Evolutionary conservation across 225 moss, liverwort and hornwort genomes (phyloP), one percentile per base, ranked within the genome.

Genomic region (Physcomitrium patens): DNA sequence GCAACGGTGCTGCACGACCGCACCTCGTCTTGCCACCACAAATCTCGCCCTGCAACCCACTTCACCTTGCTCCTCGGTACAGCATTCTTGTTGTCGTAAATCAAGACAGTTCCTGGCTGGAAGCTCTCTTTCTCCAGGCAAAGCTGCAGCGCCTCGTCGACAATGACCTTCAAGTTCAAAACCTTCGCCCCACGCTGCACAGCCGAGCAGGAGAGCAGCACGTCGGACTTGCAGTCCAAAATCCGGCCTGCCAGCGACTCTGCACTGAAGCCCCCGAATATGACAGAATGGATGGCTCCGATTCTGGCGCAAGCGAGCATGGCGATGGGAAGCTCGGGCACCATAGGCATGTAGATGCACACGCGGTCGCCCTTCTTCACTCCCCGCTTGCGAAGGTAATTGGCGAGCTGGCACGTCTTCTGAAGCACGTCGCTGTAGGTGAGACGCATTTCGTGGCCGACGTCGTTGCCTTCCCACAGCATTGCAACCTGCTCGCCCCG

Each of bases 291-390:
- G 17, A 93, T 71, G 18, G 93, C 95, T 50, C 95, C 95, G 22
- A 93, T 89, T 60, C 95, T 78, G 27, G 95, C 95, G 75, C 95
- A 96, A 2, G 95, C 95, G 22, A 96, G 95, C 95, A 96, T 96
- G 23, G 93, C 91, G 7, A 93, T 84, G 50, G 93, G 93, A 37
- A 96, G 82, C 81, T 93, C 89, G 5, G 91, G 45, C 57, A 96
- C 74, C 95, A 96, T 96, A 20, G 95, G 91, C 95, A 96, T 91
- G 82, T 93, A 96, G 63, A 93, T 86, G 72, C 93, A 80, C 12
- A 96, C 93, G 15, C 89, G 78, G 68, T 96, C 95, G 15, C 95
- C 95, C 78, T 93, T 96, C 67, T 73, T 80, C 71, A 96, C 93
- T 9, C 95, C 95, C 45, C 90, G 65, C 72, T 85, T 84, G 13